Percentiles rank a stretch among this genome's conserved stretches.
These are phyloP conservation scores for Aspergillus luchuensis DNA, from an alignment of 2,329 filamentous ascomycete species.

Conservation along the genomic window DNA sequence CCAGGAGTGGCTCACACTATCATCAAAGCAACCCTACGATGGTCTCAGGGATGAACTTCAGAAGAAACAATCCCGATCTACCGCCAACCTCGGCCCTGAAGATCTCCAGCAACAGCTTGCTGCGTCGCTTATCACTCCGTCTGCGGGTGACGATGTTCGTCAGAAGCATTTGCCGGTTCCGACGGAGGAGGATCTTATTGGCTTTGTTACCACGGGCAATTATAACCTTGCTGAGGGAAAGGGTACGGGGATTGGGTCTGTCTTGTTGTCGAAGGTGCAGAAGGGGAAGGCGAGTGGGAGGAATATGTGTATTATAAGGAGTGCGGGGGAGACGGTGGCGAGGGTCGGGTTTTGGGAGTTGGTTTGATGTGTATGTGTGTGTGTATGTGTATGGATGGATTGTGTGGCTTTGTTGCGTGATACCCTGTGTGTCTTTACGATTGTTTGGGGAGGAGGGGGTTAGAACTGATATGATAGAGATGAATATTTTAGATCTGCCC, in stretches of 20 bases:
- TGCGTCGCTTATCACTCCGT: constrained; percentile 42
- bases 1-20: constrained; percentile 69
- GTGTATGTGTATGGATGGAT: background rate
- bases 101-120: constrained; percentile 33
- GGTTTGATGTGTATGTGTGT: constrained; percentile 43
- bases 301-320: constrained; percentile 72
- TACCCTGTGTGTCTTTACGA: constrained; percentile 7
- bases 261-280: constrained; percentile 63
- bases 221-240: constrained; percentile 77
- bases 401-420: constrained; percentile 3
- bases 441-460: background rate
- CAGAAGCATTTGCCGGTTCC: constrained; percentile 61
- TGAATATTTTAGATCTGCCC: too few species aligned
- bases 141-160: constrained; percentile 41
- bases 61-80: background rate
- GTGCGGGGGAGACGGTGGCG: constrained; percentile 75
- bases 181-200: constrained; percentile 72
- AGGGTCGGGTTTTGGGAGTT: constrained; percentile 79
- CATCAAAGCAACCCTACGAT: constrained; percentile 33
- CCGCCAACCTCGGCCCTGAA: constrained; percentile 15
- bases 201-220: constrained; percentile 85
- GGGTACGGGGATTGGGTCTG: constrained; percentile 72
- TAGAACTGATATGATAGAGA: background rate
- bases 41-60: background rate
- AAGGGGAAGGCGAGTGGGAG: constrained; percentile 17